Evolutionary conservation across 106 monocot genomes (phyloP).

Genomic region (Apostasia ramifera): DNA sequence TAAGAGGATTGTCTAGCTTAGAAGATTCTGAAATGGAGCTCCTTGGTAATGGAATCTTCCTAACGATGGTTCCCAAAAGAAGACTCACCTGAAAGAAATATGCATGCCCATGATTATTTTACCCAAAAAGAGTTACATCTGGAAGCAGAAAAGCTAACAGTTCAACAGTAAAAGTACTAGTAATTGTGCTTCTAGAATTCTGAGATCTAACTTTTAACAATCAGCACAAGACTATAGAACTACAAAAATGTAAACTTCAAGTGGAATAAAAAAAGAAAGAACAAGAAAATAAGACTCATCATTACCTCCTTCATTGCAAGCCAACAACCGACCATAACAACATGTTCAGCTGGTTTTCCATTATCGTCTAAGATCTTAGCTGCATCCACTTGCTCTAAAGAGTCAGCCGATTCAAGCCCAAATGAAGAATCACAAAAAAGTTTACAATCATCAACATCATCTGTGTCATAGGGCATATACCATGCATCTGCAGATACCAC

Average conservation of each 20-base stretch:
- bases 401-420: conserved; percentile 31
- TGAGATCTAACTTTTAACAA: too few species aligned
- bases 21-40: conserved; percentile 20
- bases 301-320: conserved; percentile 99
- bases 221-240: too few species aligned
- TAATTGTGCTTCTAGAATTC: too few species aligned
- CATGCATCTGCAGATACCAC: conserved; percentile 95
- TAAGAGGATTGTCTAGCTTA: conserved; percentile 7
- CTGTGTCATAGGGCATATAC: conserved; percentile 76
- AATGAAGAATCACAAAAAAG: conserved; percentile 29
- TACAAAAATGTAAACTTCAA: too few species aligned
- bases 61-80: conserved; percentile 83
- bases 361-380: conserved; percentile 24
- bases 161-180: too few species aligned
- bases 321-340: conserved; percentile 99
- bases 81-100: conserved; percentile 76
- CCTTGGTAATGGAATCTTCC: conserved; percentile 86
- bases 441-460: conserved; percentile 50
- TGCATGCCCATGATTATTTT: neutral
- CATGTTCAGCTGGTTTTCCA: conserved; percentile 53
- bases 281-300: neutral
- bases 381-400: conserved; percentile 21
- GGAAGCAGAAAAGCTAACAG: too few species aligned
- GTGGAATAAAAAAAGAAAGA: neutral
- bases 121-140: too few species aligned